Base-by-base conservation (phyloP, 2,329 filamentous ascomycete species). In the Tolypocladium ovalisporum region DNA sequence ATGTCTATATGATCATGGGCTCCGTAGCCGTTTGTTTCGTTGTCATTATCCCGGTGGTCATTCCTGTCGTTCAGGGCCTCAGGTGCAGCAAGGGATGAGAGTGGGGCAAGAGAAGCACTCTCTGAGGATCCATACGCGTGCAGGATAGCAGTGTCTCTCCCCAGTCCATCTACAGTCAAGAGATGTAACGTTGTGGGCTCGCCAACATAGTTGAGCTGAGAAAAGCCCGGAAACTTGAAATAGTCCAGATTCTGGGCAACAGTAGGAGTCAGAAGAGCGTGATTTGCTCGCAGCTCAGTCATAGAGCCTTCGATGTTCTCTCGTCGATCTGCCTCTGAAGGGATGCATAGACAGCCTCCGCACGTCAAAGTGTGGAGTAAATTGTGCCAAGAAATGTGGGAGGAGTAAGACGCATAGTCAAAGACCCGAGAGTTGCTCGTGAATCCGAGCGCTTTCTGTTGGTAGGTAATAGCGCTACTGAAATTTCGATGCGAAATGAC, bases 401-500 rank as follows among this genome's bases (percentile, higher is more conserved):
- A 58, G 10, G 54, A 27, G 27, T 56, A 56, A 1, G 57, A 54
- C 36, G 54, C 59, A 52, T 55, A 54, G 59, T 59, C 59, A 17
- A 60, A 60, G 22, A 61, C 56, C 32, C 59, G 54, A 7, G 58
- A 56, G 27, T 35, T 52, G 34, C 35, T 47, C 5, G 36, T 49
- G 42, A 63, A 58, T 13, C 59, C 54, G 4, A 62, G 59, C 15
- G 55, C 52, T 27, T 56, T 39, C 32, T 49, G 51, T 35, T 63
- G 58, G 32, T 62, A 55, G 1, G 29, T 42, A 27, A 59, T 57
- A 5, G 61, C 53, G 17, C 57, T 60, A 37, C 58, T 55, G 32
- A 63, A 60, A 27, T 60, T 60, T 2, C 55, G 57, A 55, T 66
- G 64, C 12, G 62, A 60, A 17, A 68, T 61, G 29, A 78, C 69